Percentiles rank a stretch among this genome's conserved stretches.
phyloP scores from a whole-genome alignment of 495 filamentous ascomycete genomes.

The Penicillium salamii region DNA sequence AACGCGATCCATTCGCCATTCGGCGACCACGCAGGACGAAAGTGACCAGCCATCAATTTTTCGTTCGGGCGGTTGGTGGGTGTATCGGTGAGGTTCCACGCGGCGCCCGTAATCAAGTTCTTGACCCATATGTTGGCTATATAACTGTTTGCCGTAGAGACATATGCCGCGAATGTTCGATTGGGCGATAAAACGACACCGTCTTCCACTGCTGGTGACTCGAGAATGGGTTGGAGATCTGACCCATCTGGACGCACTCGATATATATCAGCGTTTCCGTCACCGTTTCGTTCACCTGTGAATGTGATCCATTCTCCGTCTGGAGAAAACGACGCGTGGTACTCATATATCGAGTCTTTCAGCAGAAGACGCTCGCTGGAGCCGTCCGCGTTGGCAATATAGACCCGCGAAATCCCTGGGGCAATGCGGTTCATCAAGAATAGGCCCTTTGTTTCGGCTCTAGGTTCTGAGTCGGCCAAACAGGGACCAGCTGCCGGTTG shows the following conservation, averaged over 20 bases:
- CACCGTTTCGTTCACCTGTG: conserved; percentile 27
- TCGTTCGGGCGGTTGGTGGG: not conserved
- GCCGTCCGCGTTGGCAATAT: conserved; percentile 32
- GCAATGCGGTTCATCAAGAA: conserved; percentile 36
- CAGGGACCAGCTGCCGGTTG: too few relatives aligned
- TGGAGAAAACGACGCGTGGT: conserved; percentile 32
- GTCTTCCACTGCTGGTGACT: conserved; percentile 23
- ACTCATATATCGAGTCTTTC: conserved; percentile 29
- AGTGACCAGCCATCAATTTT: conserved; percentile 22
- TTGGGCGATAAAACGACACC: conserved; percentile 26
- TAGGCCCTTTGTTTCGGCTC: conserved; percentile 17
- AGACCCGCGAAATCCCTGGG: conserved; percentile 28
- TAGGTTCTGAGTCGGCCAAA: not conserved
- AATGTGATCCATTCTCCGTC: conserved; percentile 31
- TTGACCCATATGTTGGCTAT: conserved; percentile 28
- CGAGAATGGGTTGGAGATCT: conserved; percentile 19
- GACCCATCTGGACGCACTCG: conserved; percentile 24
- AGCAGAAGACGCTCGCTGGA: conserved; percentile 30
- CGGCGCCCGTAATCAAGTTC: conserved; percentile 20
- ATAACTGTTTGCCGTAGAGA: conserved; percentile 22
- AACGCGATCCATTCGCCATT: conserved; percentile 26
- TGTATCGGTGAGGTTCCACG: conserved; percentile 27
- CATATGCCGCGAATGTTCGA: conserved; percentile 24
- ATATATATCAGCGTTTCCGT: conserved; percentile 32
- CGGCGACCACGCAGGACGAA: conserved; percentile 28